phyloP scores from a whole-genome alignment of 2,329 filamentous ascomycete genomes.

The Aspergillus brunneoviolaceus region DNA sequence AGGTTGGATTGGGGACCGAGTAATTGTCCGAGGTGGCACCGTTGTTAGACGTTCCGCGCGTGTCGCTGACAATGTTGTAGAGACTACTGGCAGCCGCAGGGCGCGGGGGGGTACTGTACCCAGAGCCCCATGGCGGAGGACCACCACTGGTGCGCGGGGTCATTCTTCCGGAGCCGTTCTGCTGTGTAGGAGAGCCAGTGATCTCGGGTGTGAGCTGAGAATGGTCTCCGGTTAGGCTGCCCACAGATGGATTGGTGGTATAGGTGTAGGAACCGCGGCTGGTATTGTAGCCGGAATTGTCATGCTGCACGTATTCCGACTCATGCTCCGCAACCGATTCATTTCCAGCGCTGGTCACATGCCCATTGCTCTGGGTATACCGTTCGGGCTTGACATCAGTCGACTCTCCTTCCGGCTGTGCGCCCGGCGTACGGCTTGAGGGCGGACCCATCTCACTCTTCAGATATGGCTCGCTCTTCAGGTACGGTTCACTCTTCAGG shows the following conservation, averaged over 20 bases:
- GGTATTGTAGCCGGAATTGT: constrained; percentile 67
- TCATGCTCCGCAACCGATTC: constrained; percentile 69
- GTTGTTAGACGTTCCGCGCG: constrained; percentile 63
- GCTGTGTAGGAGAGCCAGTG: constrained; percentile 75
- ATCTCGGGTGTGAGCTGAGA: constrained; percentile 78
- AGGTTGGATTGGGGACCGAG: constrained; percentile 62
- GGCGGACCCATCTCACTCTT: constrained; percentile 90
- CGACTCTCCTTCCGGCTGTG: constrained; percentile 61
- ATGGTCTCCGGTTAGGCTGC: constrained; percentile 68
- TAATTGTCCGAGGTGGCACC: constrained; percentile 70
- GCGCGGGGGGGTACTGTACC: constrained; percentile 78
- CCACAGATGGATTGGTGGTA: constrained; percentile 63
- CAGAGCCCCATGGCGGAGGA: constrained; percentile 69
- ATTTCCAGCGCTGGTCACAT: constrained; percentile 55
- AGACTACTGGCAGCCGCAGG: constrained; percentile 70
- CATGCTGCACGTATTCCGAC: constrained; percentile 83
- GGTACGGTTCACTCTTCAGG: constrained; percentile 65
- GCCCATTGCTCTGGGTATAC: constrained; percentile 58
- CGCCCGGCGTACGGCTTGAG: constrained; percentile 58
- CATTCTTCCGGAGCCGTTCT: constrained; percentile 76
- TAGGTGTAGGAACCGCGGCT: constrained; percentile 77
- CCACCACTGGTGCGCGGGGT: constrained; percentile 78
- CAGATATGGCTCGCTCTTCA: constrained; percentile 52
- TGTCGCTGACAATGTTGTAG: constrained; percentile 86
- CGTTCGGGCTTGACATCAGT: constrained; percentile 69